phyloP scores from a whole-genome alignment of 2,329 filamentous ascomycete genomes.

The Teratosphaeria destructans region DNA sequence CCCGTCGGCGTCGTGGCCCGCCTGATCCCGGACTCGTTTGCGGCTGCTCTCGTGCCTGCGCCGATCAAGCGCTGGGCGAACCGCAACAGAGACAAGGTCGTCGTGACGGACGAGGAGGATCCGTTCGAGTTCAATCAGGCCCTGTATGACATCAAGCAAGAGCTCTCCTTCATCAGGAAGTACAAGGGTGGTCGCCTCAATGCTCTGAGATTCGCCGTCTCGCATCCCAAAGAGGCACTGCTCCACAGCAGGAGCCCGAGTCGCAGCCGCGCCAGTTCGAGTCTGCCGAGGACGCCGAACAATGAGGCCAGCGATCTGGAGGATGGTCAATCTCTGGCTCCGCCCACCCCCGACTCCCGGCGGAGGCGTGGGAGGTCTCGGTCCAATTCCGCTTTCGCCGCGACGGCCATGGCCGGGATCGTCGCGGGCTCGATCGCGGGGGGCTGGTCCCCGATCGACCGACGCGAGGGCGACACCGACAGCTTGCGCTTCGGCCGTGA shows the following conservation, averaged over 20 bases:
- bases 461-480: slow-evolving; percentile 31
- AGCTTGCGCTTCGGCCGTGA: slow-evolving; percentile 30
- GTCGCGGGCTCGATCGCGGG: slow-evolving; percentile 64
- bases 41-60: slow-evolving; percentile 35
- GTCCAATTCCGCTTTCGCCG: slow-evolving; percentile 63
- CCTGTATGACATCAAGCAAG: slow-evolving; percentile 65
- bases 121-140: slow-evolving; percentile 56
- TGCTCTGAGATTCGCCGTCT: slow-evolving; percentile 67
- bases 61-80: slow-evolving; percentile 29
- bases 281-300: slow-evolving; percentile 54
- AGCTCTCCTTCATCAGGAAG: slow-evolving; percentile 68
- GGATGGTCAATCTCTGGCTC: slow-evolving; percentile 19
- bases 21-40: slow-evolving; percentile 63
- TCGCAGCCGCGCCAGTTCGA: slow-evolving; percentile 50
- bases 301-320: slow-evolving; percentile 38
- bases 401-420: slow-evolving; percentile 74
- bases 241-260: slow-evolving; percentile 54
- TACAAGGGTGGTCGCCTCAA: slow-evolving; percentile 75
- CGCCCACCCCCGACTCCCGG: slow-evolving; percentile 44
- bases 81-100: slow-evolving; percentile 32
- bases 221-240: slow-evolving; percentile 63
- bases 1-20: slow-evolving; percentile 74
- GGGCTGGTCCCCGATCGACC: slow-evolving; percentile 61
- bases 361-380: slow-evolving; percentile 52
- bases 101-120: slow-evolving; percentile 31